A percentile compares a stretch with the other conserved stretches of the same genome.
These are phyloP conservation scores for Setaria viridis DNA, from an alignment of 202 grass and related monocot genomes.

Conservation along the genomic window DNA sequence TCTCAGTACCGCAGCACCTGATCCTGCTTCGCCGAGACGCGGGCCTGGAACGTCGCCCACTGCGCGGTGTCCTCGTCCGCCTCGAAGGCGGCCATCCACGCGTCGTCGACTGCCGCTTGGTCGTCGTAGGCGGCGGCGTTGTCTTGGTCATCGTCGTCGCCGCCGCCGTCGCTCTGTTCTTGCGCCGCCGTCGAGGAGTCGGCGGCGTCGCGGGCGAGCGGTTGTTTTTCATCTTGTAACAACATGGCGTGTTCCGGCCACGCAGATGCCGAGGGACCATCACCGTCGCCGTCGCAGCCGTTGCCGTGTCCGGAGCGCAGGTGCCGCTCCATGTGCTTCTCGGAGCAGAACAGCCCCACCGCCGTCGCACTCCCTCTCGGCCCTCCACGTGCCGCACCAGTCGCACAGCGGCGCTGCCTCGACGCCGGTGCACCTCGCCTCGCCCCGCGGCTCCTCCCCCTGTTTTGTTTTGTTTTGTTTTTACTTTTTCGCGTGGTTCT, in stretches of 20 bases:
- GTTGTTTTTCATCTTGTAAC: conserved; percentile 31
- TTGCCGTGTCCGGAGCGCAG: conserved; percentile 30
- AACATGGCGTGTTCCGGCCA: conserved; percentile 65
- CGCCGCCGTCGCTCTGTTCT: background rate
- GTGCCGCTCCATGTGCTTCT: conserved; percentile 56
- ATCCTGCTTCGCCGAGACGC: background rate
- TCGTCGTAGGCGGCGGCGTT: conserved; percentile 3
- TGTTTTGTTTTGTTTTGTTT: background rate
- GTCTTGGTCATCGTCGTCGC: background rate
- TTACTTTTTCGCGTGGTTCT: conserved; percentile 7
- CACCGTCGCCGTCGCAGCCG: conserved; percentile 12
- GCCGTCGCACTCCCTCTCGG: background rate
- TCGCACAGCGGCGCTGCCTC: too few relatives aligned
- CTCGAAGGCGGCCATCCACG: conserved; percentile 55
- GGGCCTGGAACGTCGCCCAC: conserved; percentile 2
- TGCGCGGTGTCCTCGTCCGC: conserved; percentile 48
- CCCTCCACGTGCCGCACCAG: conserved; percentile 48
- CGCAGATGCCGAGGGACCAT: background rate
- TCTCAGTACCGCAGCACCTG: too few relatives aligned
- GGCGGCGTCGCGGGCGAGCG: too few relatives aligned
- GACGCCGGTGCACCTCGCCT: too few relatives aligned
- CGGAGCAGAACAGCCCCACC: conserved; percentile 45
- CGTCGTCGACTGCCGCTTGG: background rate
- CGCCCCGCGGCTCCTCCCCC: too few relatives aligned
- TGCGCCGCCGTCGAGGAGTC: too few relatives aligned